A percentile compares a stretch with the other conserved stretches of the same genome.
These are phyloP conservation scores for Trichophyton benhamiae DNA, from an alignment of 2,329 filamentous ascomycete species.

Conservation along the genomic window DNA sequence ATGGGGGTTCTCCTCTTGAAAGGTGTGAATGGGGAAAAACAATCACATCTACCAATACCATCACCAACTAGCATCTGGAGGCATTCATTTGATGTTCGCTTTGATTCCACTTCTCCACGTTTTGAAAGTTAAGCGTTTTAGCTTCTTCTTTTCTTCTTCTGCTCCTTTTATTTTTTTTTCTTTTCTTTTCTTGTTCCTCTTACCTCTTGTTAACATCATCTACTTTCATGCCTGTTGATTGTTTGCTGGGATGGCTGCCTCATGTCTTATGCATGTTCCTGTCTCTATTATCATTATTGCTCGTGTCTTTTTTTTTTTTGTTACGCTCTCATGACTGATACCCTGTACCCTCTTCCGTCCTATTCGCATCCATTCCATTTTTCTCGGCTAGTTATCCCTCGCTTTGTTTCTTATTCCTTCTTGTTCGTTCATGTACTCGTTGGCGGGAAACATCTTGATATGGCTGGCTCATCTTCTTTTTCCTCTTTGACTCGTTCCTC, in stretches of 20 bases:
- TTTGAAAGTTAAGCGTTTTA: not conserved
- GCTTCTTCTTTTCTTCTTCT: not conserved
- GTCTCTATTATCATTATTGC: not conserved
- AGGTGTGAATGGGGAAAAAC: not conserved
- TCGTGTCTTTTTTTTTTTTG: not conserved
- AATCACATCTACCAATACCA: no score
- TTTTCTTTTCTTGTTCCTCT: not conserved
- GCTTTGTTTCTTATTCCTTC: not conserved
- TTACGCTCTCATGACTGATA: conserved; percentile 3
- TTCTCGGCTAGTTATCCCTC: not conserved
- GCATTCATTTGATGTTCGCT: not conserved
- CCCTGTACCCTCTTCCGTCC: conserved; percentile 1
- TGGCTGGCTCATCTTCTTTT: not conserved
- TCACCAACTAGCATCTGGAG: not conserved
- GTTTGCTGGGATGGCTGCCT: not conserved
- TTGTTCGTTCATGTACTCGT: not conserved
- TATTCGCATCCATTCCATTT: not conserved
- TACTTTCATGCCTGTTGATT: not conserved
- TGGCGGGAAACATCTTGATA: not conserved
- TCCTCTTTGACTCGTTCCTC: no score
- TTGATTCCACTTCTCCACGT: not conserved
- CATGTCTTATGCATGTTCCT: not conserved
- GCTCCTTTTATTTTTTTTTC: not conserved
- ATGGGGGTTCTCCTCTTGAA: conserved; percentile 25
- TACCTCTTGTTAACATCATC: no score